These are phyloP conservation scores for Periglandula ipomoeae DNA, from an alignment of 2,329 filamentous ascomycete species.

Conservation along the genomic window DNA sequence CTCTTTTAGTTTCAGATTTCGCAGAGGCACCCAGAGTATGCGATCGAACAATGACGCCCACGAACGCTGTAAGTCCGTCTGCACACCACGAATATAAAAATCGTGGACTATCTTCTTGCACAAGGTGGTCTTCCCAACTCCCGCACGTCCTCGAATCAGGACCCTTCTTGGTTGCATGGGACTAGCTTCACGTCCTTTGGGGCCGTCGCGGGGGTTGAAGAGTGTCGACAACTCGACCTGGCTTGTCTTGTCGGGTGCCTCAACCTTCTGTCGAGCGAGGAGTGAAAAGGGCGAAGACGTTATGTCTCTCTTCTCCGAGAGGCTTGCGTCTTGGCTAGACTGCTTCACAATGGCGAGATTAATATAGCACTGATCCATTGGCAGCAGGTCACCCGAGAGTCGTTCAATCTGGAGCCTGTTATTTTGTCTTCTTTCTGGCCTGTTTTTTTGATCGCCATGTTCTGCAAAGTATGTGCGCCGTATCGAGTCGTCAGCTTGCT, in stretches of 20 bases:
- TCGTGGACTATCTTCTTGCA: slow-evolving; percentile 32
- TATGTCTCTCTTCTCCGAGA: slow-evolving; percentile 5
- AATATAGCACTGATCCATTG: background rate
- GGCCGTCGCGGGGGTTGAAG: slow-evolving; percentile 13
- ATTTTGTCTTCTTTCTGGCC: slow-evolving; percentile 11
- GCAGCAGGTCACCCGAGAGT: background rate
- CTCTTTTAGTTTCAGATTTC: slow-evolving; percentile 20
- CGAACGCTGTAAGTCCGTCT: background rate
- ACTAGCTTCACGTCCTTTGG: too few species aligned
- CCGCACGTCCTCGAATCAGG: slow-evolving; percentile 26
- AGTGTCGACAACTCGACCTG: background rate
- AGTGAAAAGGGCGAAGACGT: slow-evolving; percentile 15
- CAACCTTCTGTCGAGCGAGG: background rate
- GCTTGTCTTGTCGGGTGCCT: background rate
- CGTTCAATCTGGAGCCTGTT: background rate
- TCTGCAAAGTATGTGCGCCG: background rate
- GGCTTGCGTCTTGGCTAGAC: slow-evolving; percentile 4
- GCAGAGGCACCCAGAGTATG: slow-evolving; percentile 30
- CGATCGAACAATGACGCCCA: slow-evolving; percentile 22
- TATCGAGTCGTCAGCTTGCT: slow-evolving; percentile 10
- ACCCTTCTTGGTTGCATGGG: slow-evolving; percentile 19
- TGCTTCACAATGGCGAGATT: slow-evolving; percentile 13
- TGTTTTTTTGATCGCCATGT: slow-evolving; percentile 13
- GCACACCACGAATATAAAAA: slow-evolving; percentile 13
- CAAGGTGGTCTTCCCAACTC: slow-evolving; percentile 31